Evolutionary conservation across 2,329 filamentous ascomycete genomes (phyloP), one percentile per base, ranked within the genome.

Genomic region (Talaromyces rugulosus): DNA sequence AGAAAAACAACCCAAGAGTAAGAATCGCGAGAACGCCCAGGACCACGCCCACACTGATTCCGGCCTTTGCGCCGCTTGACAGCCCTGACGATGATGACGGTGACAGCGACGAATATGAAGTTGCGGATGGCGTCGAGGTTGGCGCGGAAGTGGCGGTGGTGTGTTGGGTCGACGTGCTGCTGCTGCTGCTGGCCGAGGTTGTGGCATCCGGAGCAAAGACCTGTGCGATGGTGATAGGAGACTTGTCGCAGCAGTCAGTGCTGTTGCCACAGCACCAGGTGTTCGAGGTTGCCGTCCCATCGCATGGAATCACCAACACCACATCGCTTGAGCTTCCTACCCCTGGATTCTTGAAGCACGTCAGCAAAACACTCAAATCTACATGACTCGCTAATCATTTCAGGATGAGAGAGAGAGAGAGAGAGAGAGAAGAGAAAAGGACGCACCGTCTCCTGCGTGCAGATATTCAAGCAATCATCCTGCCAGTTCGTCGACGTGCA

Each of bases 11-110:
- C 18, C 5, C 42, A 8, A 47, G n/a, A 8, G 42, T 16, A 11
- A 47, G 4, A 3, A 47, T 9, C 42, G 42, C 42, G 9, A 34
- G 30, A 8, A 33, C 56, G 16, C 56, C 56, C 23, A 42, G 30
- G 28, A 27, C 56, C 12, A 58, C 30, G 44, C 56, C 56, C 1
- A 58, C 56, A 31, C 56, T 40, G 7, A 58, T n/a, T 58, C 56
- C 56, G 30, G 56, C 56, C 7, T 58, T 58, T 50, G 56, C 40
- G 8, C 56, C 56, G 6, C 7, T 31, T 12, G 42, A 50, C 9
- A 50, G 56, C 12, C 56, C 56, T 14, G 56, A 33, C 5, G 44
- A 23, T 3, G 56, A 47, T 27, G 42, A 47, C 2, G 42, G 18
- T 23, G 42, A 47, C 8, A 16, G 42, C 2, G 42, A 16, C 18